Base-by-base conservation (phyloP, 1,284 basidiomycete species). In the Cryptococcus hybrid region DNA sequence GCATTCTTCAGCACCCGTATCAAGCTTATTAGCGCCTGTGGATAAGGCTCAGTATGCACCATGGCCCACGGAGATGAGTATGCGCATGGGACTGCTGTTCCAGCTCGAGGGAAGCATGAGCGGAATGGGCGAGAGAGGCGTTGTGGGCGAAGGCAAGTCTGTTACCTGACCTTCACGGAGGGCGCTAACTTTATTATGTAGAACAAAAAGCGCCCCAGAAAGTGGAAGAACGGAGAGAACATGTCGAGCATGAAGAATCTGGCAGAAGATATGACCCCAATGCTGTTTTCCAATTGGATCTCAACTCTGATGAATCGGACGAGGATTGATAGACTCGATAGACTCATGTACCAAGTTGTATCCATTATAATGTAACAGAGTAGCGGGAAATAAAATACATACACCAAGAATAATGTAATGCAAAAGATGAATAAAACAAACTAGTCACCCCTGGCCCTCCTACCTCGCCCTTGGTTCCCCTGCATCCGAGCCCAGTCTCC, bases 401-500 rank as follows among this genome's bases (percentile, higher is more conserved):
- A 42, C 50, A 49, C 1, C 47, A 30, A 49, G 34, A 37, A 49
- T 30, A 30, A 30, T 30, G 4, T 30, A 18, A 30, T 48, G 13
- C 7, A 34, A 18, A 9, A 6, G 39, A 42, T 18, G 7, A 40
- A 39, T 51, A 34, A n/a, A 18, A 39, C 37, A 39, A 36, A 18
- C 48, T 53, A 74, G 45, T 74, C 72, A 13, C 69, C 71, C 44
- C 74, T 64, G 6, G 65, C 67, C 45, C 73, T 56, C 49, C 75
- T 65, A 7, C 71, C 68, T 36, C 74, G 57, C 6, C 72, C 69
- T 30, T 61, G 60, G 11, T 58, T 61, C 7, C 72, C 75, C 59
- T 78, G 71, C 53, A 77, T 75, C 52, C 77, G 70, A 7, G 73
- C 75, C 71, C 73, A 77, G 57, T 77, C 77, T 59, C 69, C 73